These are phyloP conservation scores for Clitoria ternatea DNA, from an alignment of 306 rosid genomes.

Conservation along the genomic window DNA sequence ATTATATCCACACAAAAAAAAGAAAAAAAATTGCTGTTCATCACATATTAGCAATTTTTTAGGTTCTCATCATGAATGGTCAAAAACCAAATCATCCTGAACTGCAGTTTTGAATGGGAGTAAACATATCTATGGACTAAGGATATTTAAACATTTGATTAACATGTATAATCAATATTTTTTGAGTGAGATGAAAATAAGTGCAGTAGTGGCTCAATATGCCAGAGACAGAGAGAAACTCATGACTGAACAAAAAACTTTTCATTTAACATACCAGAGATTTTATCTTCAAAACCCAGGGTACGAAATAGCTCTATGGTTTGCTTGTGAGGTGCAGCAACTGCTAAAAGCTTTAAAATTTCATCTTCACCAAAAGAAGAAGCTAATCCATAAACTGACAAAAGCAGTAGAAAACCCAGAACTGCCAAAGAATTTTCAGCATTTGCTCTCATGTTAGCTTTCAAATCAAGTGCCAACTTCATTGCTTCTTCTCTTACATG, in stretches of 20 bases:
- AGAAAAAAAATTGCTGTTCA: too few species aligned
- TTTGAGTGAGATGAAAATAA: background rate
- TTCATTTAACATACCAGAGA: slow-evolving; percentile 42
- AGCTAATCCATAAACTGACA: slow-evolving; percentile 40
- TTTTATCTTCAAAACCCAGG: slow-evolving; percentile 38
- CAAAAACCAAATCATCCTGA: background rate
- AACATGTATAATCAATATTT: background rate
- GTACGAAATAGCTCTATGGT: slow-evolving; percentile 34
- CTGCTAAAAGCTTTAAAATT: slow-evolving; percentile 44
- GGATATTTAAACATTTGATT: too few species aligned
- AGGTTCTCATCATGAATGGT: background rate
- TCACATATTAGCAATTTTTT: background rate
- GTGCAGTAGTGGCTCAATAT: background rate
- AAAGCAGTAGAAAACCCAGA: slow-evolving; percentile 49
- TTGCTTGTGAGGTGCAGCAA: slow-evolving; percentile 35
- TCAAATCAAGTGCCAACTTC: slow-evolving; percentile 50
- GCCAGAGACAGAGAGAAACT: background rate
- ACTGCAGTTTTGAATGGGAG: too few species aligned
- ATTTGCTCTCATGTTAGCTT: slow-evolving; percentile 22
- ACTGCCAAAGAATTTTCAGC: slow-evolving; percentile 32
- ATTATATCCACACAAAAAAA: too few species aligned
- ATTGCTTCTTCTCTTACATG: slow-evolving; percentile 43
- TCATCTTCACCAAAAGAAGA: slow-evolving; percentile 36
- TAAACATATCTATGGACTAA: too few species aligned
- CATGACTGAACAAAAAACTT: background rate